Evolutionary conservation across 805 yeast species (phyloP).

Genomic region (Metschnikowia cerradonensis): DNA sequence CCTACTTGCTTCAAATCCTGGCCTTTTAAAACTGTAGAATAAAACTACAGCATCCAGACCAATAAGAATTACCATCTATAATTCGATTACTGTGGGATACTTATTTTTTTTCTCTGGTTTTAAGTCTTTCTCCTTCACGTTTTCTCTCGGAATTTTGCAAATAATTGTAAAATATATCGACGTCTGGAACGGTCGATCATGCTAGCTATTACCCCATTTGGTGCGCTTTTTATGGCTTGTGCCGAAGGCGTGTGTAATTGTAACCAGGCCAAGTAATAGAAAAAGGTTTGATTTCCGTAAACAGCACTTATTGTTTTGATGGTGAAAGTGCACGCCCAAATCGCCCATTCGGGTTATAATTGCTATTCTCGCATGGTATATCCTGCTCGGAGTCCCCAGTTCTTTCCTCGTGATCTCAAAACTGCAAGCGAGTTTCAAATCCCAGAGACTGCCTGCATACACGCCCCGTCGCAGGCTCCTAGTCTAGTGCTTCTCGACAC

Average conservation of each 20-base stretch:
- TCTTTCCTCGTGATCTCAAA: background rate
- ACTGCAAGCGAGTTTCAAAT: background rate
- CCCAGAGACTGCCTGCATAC: background rate
- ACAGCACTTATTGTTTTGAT: background rate
- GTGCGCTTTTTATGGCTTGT: background rate
- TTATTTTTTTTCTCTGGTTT: background rate
- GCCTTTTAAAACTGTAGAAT: too few species aligned
- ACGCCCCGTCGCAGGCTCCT: background rate
- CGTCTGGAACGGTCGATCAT: background rate
- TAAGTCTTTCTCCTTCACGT: too few species aligned
- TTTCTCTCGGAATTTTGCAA: background rate
- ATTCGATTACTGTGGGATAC: too few species aligned
- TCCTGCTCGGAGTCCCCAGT: background rate
- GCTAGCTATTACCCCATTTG: background rate
- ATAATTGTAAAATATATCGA: background rate
- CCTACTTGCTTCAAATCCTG: background rate
- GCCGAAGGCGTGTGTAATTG: background rate
- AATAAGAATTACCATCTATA: too few species aligned
- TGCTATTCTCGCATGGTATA: background rate
- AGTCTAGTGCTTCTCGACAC: conserved; percentile 1
- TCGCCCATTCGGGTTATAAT: background rate
- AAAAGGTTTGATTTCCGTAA: background rate
- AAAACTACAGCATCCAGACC: too few species aligned
- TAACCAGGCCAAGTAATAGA: background rate
- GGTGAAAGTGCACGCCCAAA: background rate